Conservation (phyloP, 768 basidiomycete genomes). For the Tephrocybe sp. region DNA sequence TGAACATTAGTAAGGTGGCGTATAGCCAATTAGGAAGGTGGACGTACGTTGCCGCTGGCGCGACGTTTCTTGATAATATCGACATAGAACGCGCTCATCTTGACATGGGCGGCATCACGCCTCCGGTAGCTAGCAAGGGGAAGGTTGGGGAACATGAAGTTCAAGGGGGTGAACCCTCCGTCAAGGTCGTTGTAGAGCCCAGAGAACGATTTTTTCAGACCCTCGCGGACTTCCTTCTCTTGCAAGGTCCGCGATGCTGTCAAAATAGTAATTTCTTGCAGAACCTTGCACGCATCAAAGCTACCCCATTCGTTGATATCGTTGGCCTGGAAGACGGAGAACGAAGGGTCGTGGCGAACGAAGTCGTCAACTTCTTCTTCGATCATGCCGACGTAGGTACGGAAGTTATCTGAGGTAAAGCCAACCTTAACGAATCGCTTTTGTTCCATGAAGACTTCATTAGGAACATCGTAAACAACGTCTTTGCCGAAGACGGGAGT, state of each 20-base stretch:
- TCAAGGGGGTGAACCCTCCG: slow-evolving; percentile 93
- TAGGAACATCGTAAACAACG: slow-evolving; percentile 97
- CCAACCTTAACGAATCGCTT: slow-evolving; percentile 98
- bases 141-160: slow-evolving; percentile 93
- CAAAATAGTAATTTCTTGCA: slow-evolving; percentile 91
- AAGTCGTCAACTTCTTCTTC: slow-evolving; percentile 75
- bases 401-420: slow-evolving; percentile 88
- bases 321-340: slow-evolving; percentile 61
- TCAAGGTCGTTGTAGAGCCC: slow-evolving; percentile 86
- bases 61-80: slow-evolving; percentile 79
- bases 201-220: slow-evolving; percentile 83
- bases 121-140: slow-evolving; percentile 88
- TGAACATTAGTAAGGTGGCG: slow-evolving; percentile 1
- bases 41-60: slow-evolving; percentile 44
- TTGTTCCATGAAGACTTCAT: slow-evolving; percentile 97
- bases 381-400: slow-evolving; percentile 80
- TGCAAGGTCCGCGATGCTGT: slow-evolving; percentile 94
- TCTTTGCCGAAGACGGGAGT: slow-evolving; percentile 97
- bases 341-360: slow-evolving; percentile 62
- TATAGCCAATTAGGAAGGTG: slow-evolving; percentile 10
- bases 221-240: slow-evolving; percentile 82
- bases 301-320: slow-evolving; percentile 76
- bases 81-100: slow-evolving; percentile 93
- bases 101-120: slow-evolving; percentile 87
- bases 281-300: slow-evolving; percentile 70